These are phyloP conservation scores for Rhytidhysteron rufulum DNA, from an alignment of 2,329 filamentous ascomycete genomes.

Conservation along the genomic window DNA sequence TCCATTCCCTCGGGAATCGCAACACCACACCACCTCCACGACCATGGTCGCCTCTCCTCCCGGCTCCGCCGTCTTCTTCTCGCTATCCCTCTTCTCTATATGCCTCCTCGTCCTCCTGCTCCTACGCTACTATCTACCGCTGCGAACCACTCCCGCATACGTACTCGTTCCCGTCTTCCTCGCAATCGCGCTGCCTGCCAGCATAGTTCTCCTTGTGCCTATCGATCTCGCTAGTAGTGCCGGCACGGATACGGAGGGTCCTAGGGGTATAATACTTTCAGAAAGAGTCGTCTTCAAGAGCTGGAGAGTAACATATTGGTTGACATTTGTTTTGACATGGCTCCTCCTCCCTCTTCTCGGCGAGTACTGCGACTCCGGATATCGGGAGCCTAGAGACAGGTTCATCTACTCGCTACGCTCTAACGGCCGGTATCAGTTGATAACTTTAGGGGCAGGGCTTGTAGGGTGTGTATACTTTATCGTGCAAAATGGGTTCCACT, in stretches of 20 bases:
- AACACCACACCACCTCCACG: conserved; percentile 5
- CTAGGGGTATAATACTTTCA: conserved; percentile 83
- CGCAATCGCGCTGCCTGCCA: conserved; percentile 86
- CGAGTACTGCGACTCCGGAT: conserved; percentile 92
- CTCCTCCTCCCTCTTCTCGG: conserved; percentile 87
- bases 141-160: conserved; percentile 86
- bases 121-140: conserved; percentile 82
- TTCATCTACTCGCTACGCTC: conserved; percentile 79
- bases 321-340: conserved; percentile 95
- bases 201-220: conserved; percentile 86
- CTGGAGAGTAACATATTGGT: conserved; percentile 96
- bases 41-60: conserved; percentile 58
- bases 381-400: conserved; percentile 78
- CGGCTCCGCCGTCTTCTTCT: conserved; percentile 75
- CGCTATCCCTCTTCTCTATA: conserved; percentile 68
- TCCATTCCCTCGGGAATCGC: too few relatives aligned
- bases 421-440: conserved; percentile 85
- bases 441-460: conserved; percentile 67
- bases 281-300: conserved; percentile 73
- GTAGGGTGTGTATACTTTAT: conserved; percentile 81
- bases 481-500: conserved; percentile 68
- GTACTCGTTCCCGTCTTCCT: conserved; percentile 91
- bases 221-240: conserved; percentile 91
- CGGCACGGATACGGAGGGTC: conserved; percentile 64
- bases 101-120: conserved; percentile 76